phyloP scores from a whole-genome alignment of 2,329 filamentous ascomycete genomes.

The Pseudohalonectria lignicola region DNA sequence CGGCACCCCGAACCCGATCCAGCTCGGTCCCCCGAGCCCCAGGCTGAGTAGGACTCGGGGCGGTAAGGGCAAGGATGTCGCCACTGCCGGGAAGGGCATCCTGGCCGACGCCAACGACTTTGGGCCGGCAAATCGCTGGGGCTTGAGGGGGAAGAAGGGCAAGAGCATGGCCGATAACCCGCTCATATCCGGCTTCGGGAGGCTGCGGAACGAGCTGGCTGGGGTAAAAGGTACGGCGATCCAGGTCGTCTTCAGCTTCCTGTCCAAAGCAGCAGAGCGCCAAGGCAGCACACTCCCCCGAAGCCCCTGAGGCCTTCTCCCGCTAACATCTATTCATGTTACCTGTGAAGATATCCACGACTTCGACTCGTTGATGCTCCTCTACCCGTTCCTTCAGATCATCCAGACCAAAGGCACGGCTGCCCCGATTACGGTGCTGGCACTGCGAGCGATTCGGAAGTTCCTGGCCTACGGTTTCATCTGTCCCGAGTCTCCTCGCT shows the following conservation, averaged over 20 bases:
- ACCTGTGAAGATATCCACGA: conserved; percentile 58
- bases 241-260: too few species aligned
- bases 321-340: not conserved
- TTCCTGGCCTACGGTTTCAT: conserved; percentile 95
- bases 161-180: conserved; percentile 98
- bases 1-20: conserved; percentile 51
- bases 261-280: not conserved
- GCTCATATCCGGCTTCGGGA: conserved; percentile 87
- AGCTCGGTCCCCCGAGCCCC: conserved; percentile 28
- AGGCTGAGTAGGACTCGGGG: conserved; percentile 4
- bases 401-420: conserved; percentile 94
- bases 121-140: conserved; percentile 75
- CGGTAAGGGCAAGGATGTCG: not conserved
- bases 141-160: conserved; percentile 84
- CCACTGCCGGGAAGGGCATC: conserved; percentile 5
- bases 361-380: conserved; percentile 81
- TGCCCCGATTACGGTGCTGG: conserved; percentile 89
- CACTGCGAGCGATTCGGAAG: conserved; percentile 87
- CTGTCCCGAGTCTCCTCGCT: conserved; percentile 70
- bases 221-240: conserved; percentile 58
- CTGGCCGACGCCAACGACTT: conserved; percentile 38
- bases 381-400: conserved; percentile 92
- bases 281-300: too few species aligned
- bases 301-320: not conserved
- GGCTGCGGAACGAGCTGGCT: conserved; percentile 77